These are phyloP conservation scores for Venturia carpophila DNA, from an alignment of 2,329 filamentous ascomycete species.

Conservation along the genomic window DNA sequence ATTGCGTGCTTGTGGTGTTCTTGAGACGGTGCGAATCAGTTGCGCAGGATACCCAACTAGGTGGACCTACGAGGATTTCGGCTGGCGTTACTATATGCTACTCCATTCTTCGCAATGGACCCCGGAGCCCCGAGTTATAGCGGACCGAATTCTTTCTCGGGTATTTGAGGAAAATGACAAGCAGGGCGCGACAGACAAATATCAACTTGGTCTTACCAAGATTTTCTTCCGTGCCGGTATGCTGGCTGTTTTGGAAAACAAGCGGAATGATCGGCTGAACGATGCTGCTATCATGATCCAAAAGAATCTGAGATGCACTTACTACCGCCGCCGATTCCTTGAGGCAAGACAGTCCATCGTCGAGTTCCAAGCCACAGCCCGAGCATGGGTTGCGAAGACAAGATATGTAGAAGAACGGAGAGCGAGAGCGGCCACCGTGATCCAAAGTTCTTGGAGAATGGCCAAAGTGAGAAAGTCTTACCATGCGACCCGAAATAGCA, in stretches of 20 bases:
- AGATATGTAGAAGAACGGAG: conserved; percentile 73
- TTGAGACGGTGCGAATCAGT: conserved; percentile 96
- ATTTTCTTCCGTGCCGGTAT: conserved; percentile 99
- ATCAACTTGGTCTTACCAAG: conserved; percentile 94
- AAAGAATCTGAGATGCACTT: conserved; percentile 94
- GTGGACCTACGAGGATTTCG: conserved; percentile 99
- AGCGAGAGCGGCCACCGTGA: conserved; percentile 81
- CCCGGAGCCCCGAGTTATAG: conserved; percentile 87
- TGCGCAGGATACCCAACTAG: conserved; percentile 93
- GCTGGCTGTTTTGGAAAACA: conserved; percentile 94
- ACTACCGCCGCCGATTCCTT: conserved; percentile 85
- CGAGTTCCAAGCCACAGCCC: conserved; percentile 65
- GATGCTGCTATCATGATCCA: conserved; percentile 96
- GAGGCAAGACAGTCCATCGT: conserved; percentile 78
- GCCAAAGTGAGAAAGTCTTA: conserved; percentile 81
- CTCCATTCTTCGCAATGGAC: conserved; percentile 87
- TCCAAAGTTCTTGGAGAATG: conserved; percentile 91
- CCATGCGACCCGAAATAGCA: conserved; percentile 67
- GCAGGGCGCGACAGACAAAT: conserved; percentile 71
- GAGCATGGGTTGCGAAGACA: conserved; percentile 71
- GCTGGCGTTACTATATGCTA: conserved; percentile 95
- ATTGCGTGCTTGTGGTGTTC: conserved; percentile 92
- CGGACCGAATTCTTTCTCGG: conserved; percentile 81
- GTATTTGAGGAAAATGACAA: conserved; percentile 69
- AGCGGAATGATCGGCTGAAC: conserved; percentile 82